Base-by-base conservation (phyloP, 2,329 filamentous ascomycete genomes). In the Penicillium sp. region DNA sequence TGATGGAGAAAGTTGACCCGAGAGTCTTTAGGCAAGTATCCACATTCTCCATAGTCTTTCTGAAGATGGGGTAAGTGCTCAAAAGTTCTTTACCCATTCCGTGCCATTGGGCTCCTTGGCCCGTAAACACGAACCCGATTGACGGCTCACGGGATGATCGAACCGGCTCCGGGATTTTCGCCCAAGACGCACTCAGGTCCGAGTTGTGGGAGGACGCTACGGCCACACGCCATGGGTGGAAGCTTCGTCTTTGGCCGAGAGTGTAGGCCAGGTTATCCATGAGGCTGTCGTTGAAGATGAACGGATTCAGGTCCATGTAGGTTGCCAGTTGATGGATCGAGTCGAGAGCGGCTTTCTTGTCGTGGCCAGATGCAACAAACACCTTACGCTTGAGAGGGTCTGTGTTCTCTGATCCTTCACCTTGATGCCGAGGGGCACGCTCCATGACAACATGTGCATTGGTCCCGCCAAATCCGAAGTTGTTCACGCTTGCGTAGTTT, bases 91-190 rank as follows among this genome's bases (percentile, higher is more conserved):
- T 59, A 12, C 69, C 69, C 69, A 72, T 72, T 2, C 55, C 58
- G 43, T 64, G 58, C 62, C 66, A 72, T 43, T 72, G 68, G 6
- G 69, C 69, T 17, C 69, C 69, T 51, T 72, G 69, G 4, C 69
- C 69, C 7, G 69, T 72, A 42, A 72, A 71, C 13, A 71, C 65
- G 47, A 70, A 71, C 2, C 63, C 70, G 13, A 72, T 41, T 2
- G 52, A 57, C 4, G 51, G 63, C 21, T 60, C 55, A 24, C 50
- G 56, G 7, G 48, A 49, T 30, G 49, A 60, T 10, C 53, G 54
- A 47, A 57, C 36, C 23, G 61, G 52, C 37, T 58, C 56, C 13
- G 51, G 29, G 15, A 52, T 24, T 2, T 37, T 58, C 10, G 51
- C 55, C 2, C 59, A 34, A 3, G 44, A 44, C 1, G 52, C 39